Conservation (phyloP, 108 stramenopile genomes). For the Nannochloropsis granulata region DNA sequence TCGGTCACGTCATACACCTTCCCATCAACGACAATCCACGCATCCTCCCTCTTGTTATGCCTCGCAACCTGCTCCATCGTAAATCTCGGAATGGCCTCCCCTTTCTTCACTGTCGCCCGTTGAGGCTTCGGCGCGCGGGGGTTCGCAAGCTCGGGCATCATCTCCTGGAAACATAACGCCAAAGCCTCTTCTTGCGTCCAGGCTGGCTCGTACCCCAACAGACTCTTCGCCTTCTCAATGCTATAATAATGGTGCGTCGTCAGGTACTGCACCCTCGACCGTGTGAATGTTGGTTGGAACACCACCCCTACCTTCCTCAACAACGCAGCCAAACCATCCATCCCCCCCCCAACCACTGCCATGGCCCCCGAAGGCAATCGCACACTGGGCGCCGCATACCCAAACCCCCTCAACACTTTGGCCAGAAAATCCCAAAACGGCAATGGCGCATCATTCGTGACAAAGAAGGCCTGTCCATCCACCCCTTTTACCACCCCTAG, state of each 20-base stretch:
- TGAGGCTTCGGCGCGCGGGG: background rate
- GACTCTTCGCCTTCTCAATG: constrained; percentile 16
- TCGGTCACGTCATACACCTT: constrained; percentile 41
- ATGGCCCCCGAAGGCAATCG: constrained; percentile 11
- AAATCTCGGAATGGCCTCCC: constrained; percentile 19
- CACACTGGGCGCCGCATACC: constrained; percentile 11
- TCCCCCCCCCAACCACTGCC: background rate
- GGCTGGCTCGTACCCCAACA: constrained; percentile 24
- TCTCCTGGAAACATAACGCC: background rate
- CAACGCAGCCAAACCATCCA: constrained; percentile 14
- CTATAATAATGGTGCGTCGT: constrained; percentile 17
- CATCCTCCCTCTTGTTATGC: constrained; percentile 33
- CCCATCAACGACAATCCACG: constrained; percentile 40
- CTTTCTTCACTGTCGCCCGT: background rate
- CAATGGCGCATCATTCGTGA: constrained; percentile 31
- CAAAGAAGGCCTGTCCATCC: constrained; percentile 20
- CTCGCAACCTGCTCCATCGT: constrained; percentile 29
- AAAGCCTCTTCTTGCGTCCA: constrained; percentile 24
- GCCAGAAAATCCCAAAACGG: constrained; percentile 24
- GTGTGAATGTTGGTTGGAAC: constrained; percentile 17
- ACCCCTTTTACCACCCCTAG: background rate
- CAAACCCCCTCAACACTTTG: constrained; percentile 14
- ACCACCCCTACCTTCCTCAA: constrained; percentile 1
- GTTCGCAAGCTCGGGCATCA: background rate
- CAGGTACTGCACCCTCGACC: constrained; percentile 2